phyloP scores from a whole-genome alignment of 257 asterid genomes.

The Solanum chiquidenum region DNA sequence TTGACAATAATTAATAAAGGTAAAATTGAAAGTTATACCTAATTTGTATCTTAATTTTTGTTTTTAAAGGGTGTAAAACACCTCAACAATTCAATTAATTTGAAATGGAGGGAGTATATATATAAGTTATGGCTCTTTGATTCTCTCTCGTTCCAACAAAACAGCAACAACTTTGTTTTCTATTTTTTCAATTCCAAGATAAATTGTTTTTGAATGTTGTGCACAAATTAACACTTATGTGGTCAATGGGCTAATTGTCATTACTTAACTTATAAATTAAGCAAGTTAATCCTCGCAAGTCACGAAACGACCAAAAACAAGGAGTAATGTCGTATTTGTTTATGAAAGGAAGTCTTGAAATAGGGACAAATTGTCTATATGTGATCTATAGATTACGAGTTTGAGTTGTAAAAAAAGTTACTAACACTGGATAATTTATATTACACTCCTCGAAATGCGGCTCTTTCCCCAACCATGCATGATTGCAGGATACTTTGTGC shows the following conservation, averaged over 20 bases:
- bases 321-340: neutral
- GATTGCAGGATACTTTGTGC: neutral
- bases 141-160: neutral
- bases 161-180: neutral
- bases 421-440: fast-evolving
- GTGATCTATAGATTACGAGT: neutral
- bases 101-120: too few relatives aligned
- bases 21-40: too few relatives aligned
- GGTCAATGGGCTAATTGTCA: neutral
- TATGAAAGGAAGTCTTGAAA: neutral
- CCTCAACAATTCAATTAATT: too few relatives aligned
- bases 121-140: too few relatives aligned
- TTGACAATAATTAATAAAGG: too few relatives aligned
- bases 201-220: neutral
- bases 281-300: neutral
- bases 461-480: neutral
- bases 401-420: neutral
- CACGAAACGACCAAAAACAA: neutral
- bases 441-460: fast-evolving
- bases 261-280: neutral
- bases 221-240: neutral
- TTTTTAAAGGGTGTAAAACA: too few relatives aligned
- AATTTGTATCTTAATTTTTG: too few relatives aligned
- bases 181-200: neutral
- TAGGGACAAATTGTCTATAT: fast-evolving